Evolutionary conservation across 176 grass and related monocot species (phyloP), one percentile per base, ranked within the genome.

Genomic region (Guadua angustifolia): DNA sequence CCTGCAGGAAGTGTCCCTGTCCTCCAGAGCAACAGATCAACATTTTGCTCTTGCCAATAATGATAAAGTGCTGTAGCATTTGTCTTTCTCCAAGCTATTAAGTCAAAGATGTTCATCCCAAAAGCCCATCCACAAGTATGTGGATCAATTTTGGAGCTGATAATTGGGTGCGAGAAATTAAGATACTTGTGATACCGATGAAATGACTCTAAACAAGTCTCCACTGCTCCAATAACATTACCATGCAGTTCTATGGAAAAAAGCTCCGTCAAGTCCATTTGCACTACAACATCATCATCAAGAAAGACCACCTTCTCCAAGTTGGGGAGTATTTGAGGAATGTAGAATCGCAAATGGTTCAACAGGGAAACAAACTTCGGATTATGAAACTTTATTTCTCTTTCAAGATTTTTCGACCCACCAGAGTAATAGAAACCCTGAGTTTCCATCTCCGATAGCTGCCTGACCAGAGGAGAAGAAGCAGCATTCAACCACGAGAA

Each of bases 221-320:
- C 93, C 78, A 99, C 97, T 72, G 97, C 97, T 82, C 97, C 97
- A 75, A 99, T 94, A 69, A 95, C 97, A 73, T 96, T 99, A 32
- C 97, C 91, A 83, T 95, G 93, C 81, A 99, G 82, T 83, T 99
- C 93, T 76, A 99, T 89, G 5, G 97, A 96, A 75, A 94, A 99
- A 74, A 99, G 83, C 62, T 92, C 84, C 12, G 97, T 99, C 75
- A 99, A 74, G 72, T 99, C 97, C 88, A 94, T 99, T 58, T 96
- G 97, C 81, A 99, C 97, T 84, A 96, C 97, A 86, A 96, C 93
- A 89, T 99, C 97, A 86, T 99, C 97, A 73, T 99, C 91, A 45
- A 99, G 91, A 91, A 96, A 94, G 68, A 96, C 86, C 12, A 99
- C 97, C 82, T 96, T 99, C 85, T 99, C 97, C 76, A 99, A 88